Evolutionary conservation across 179 eudicot genomes (phyloP).

Genomic region (Silene vulgaris): DNA sequence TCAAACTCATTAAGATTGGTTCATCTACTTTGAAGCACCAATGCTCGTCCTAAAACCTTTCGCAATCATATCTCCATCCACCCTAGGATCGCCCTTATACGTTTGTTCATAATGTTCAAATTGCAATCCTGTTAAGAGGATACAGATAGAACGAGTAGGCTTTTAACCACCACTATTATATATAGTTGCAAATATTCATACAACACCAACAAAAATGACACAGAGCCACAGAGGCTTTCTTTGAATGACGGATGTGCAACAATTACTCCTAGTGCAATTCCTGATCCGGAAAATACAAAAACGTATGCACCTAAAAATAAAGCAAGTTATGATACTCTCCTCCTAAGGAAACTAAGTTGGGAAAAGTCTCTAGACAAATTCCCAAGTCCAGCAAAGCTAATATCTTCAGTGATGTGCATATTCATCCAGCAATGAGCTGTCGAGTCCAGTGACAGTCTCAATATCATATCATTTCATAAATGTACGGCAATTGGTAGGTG

Average conservation of each 20-base stretch:
- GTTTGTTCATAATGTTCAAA: too few relatives aligned
- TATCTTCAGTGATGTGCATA: background rate
- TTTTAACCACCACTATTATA: too few relatives aligned
- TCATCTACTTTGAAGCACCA: background rate
- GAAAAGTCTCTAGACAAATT: background rate
- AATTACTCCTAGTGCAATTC: background rate
- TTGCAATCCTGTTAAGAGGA: too few relatives aligned
- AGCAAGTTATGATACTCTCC: background rate
- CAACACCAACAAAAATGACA: too few relatives aligned
- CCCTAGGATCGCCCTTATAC: background rate
- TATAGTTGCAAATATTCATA: too few relatives aligned
- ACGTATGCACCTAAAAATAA: background rate
- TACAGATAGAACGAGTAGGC: too few relatives aligned
- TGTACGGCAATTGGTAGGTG: constrained; percentile 8
- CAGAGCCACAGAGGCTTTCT: background rate
- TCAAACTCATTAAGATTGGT: background rate
- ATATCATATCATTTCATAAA: constrained; percentile 13
- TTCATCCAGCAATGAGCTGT: constrained; percentile 20
- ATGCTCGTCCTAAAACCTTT: background rate
- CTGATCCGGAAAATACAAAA: constrained; percentile 1
- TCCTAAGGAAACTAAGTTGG: background rate
- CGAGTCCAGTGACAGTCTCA: background rate
- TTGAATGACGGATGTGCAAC: background rate
- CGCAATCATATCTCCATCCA: background rate
- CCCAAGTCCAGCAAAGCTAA: constrained; percentile 4